Base-by-base conservation (phyloP, 352 stramenopile species). In the Phytophthora pluvialis region DNA sequence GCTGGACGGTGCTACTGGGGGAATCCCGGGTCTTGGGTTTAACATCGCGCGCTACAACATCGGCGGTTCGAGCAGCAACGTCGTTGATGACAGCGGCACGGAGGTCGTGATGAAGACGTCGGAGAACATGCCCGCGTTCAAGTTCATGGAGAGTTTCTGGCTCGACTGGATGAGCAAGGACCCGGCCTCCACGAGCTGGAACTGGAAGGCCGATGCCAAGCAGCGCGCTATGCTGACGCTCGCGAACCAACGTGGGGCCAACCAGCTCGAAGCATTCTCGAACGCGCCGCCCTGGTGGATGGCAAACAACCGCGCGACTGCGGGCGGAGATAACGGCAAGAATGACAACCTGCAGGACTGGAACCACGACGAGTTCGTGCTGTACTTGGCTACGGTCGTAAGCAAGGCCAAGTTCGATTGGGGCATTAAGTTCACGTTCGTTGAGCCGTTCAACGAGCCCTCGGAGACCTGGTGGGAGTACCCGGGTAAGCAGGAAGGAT, bases 261-360 rank as follows among this genome's bases (percentile, higher is more conserved):
- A 82, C 51, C 26, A 76, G 9, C 43, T 88, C 9, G 79, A 88
- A 49, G 77, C 77, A 0, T 88, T 86, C 49, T 83, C 79, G 15
- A 88, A 88, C 60, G 75, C 79, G 32, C 77, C 77, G 1, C 79
- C 79, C 3, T 88, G 79, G 79, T 88, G 79, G 79, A 88, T 88
- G 79, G 81, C 66, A 16, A 72, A 75, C 60, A 86, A 86, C 63
- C 54, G 69, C 26, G 77, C 79, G 1, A 75, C 75, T 18, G 77
- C 79, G 0, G 79, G 79, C 16, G 77, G 66, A 10, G 64, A 71
- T 16, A 49, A 67, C 9, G 67, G 79, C 18, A 72, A 68, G 43
- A 64, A 65, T 10, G 77, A 84, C 59, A 88, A 88, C 35, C 54
- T 88, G 10, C 66, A 81, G 35, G 67, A 67, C 3, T 79, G 69